These are phyloP conservation scores for Neurospora sp. DNA, from an alignment of 495 filamentous ascomycete species.

Conservation along the genomic window DNA sequence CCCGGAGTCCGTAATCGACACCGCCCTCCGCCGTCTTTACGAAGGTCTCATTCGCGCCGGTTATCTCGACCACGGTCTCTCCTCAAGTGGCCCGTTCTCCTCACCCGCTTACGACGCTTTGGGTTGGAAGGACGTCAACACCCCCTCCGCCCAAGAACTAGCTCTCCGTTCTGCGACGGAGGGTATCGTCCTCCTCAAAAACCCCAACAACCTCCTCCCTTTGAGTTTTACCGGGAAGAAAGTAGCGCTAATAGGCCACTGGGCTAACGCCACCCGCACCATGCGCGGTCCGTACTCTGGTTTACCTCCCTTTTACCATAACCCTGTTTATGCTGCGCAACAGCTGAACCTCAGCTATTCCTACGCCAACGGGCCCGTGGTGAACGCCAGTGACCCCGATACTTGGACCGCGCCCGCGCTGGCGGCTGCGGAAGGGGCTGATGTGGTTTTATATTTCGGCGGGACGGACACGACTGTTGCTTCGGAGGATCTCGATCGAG, in stretches of 20 bases:
- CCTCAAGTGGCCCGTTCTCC: slow-evolving; percentile 1
- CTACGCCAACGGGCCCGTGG: slow-evolving; percentile 12
- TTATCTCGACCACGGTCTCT: slow-evolving; percentile 19
- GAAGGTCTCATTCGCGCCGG: slow-evolving; percentile 25
- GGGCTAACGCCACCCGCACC: slow-evolving; percentile 18
- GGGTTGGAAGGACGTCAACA: slow-evolving; percentile 25
- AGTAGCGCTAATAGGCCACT: slow-evolving; percentile 27
- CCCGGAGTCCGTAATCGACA: slow-evolving; percentile 24
- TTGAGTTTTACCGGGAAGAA: slow-evolving; percentile 11
- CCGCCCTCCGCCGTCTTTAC: slow-evolving; percentile 25
- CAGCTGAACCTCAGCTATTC: slow-evolving; percentile 15
- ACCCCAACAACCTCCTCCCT: slow-evolving; percentile 20
- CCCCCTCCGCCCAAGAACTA: slow-evolving; percentile 21
- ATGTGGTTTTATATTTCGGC: slow-evolving; percentile 28
- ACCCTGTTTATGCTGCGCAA: slow-evolving; percentile 22
- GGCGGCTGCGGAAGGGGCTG: slow-evolving; percentile 22
- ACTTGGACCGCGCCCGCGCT: slow-evolving; percentile 39
- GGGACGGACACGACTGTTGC: slow-evolving; percentile 28
- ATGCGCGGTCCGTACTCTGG: slow-evolving; percentile 32
- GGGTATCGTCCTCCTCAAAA: slow-evolving; percentile 26
- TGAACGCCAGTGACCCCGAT: slow-evolving; percentile 36
- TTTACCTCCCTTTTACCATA: slow-evolving; percentile 20
- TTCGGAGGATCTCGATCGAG: slow-evolving; percentile 25
- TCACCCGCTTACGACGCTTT: slow-evolving; percentile 19
- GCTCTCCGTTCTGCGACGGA: slow-evolving; percentile 20